These are phyloP conservation scores for Sesbania bispinosa DNA, from an alignment of 306 rosid genomes.

Conservation along the genomic window DNA sequence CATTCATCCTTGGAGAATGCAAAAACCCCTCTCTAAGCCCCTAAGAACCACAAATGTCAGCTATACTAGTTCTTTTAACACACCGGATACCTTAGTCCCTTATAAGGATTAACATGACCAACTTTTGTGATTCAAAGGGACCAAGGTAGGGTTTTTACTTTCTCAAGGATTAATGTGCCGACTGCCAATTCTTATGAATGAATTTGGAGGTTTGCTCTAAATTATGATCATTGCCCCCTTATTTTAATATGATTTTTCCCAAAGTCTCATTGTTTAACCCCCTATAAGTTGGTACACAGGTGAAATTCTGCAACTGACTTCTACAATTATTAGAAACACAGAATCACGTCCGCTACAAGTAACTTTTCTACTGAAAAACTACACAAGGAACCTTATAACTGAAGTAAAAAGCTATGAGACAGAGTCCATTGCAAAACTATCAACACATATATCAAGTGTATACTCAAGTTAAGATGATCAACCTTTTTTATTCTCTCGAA, in stretches of 20 bases:
- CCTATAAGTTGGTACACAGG: background rate
- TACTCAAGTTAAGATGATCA: constrained; percentile 4
- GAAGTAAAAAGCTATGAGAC: background rate
- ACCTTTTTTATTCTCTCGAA: constrained; percentile 82
- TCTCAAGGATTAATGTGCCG: no score
- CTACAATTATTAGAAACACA: background rate
- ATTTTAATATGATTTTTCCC: background rate
- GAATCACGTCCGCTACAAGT: background rate
- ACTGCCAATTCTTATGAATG: background rate
- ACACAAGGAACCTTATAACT: no score
- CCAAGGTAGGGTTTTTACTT: background rate
- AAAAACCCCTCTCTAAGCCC: background rate
- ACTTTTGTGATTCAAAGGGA: background rate
- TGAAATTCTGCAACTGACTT: no score
- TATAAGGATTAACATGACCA: background rate
- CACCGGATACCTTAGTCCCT: background rate
- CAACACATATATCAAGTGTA: background rate
- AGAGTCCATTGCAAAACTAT: background rate
- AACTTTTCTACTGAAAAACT: background rate
- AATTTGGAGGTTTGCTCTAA: background rate
- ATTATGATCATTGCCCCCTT: background rate
- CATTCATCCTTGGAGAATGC: background rate
- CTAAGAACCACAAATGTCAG: background rate
- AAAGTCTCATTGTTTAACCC: background rate
- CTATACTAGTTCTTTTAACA: background rate